These are phyloP conservation scores for Sextonia rubra DNA, from an alignment of 164 flowering plant species.

Conservation along the genomic window DNA sequence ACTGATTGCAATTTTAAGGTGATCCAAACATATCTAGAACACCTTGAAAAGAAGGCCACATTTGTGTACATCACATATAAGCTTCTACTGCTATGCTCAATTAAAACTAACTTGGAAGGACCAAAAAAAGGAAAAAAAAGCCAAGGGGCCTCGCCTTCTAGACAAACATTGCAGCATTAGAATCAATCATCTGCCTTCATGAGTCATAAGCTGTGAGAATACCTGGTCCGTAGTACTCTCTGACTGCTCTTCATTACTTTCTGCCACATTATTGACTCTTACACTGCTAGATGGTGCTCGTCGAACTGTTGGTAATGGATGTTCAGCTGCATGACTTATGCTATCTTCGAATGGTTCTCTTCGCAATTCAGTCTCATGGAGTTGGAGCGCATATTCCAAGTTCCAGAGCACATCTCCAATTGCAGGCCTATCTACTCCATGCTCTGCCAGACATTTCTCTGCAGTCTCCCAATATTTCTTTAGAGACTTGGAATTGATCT, in stretches of 20 bases:
- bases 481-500: conserved; percentile 22
- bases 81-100: background rate
- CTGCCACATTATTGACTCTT: conserved; percentile 2
- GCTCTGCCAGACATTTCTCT: conserved; percentile 31
- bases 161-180: background rate
- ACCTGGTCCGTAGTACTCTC: conserved; percentile 11
- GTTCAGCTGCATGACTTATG: conserved; percentile 2
- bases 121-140: no score
- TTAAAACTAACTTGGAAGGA: background rate
- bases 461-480: conserved; percentile 28
- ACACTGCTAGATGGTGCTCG: conserved; percentile 13
- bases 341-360: conserved; percentile 27
- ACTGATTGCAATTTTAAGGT: background rate
- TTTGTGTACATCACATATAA: background rate
- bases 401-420: conserved; percentile 42
- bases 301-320: conserved; percentile 9
- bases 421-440: conserved; percentile 30
- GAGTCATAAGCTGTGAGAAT: conserved; percentile 28
- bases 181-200: conserved; percentile 25
- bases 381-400: conserved; percentile 32
- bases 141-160: background rate
- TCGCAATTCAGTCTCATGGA: conserved; percentile 23
- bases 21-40: background rate
- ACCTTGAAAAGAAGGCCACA: background rate
- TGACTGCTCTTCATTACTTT: conserved; percentile 8